A percentile compares a stretch with the other conserved stretches of the same genome.
Conservation (phyloP, 495 filamentous ascomycete species). For the Daldinia bambusicola region DNA sequence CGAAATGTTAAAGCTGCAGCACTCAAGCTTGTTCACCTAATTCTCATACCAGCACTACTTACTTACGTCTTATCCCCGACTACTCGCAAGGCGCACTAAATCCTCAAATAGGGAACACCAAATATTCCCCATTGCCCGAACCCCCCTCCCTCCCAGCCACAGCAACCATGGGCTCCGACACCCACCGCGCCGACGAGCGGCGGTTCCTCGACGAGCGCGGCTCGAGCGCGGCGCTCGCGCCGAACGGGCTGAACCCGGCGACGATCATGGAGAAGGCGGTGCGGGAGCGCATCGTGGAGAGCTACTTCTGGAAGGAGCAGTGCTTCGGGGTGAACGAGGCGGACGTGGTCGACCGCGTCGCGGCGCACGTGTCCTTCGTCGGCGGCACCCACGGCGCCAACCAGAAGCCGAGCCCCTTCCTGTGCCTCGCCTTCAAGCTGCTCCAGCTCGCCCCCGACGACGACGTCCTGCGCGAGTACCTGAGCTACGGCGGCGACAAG, state of each 20-base stretch:
- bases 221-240: conserved; percentile 58
- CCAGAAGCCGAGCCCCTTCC: conserved; percentile 89
- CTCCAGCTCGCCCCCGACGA: conserved; percentile 84
- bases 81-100: neutral
- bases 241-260: conserved; percentile 83
- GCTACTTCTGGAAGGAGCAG: conserved; percentile 98
- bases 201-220: conserved; percentile 82
- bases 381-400: conserved; percentile 85
- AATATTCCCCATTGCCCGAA: too few relatives aligned
- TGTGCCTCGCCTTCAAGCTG: conserved; percentile 95
- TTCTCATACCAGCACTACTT: neutral
- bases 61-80: too few relatives aligned
- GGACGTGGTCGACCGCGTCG: conserved; percentile 86
- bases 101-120: too few relatives aligned
- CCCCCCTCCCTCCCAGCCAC: neutral
- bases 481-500: conserved; percentile 74
- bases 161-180: conserved; percentile 44
- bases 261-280: conserved; percentile 92
- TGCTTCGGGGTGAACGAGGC: conserved; percentile 94
- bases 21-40: neutral
- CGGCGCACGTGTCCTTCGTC: conserved; percentile 78
- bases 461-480: conserved; percentile 82
- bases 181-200: conserved; percentile 78
- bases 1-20: conserved; percentile 2
- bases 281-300: conserved; percentile 91